Base-by-base conservation (phyloP, 768 basidiomycete genomes). In the Steccherinum ochraceum region DNA sequence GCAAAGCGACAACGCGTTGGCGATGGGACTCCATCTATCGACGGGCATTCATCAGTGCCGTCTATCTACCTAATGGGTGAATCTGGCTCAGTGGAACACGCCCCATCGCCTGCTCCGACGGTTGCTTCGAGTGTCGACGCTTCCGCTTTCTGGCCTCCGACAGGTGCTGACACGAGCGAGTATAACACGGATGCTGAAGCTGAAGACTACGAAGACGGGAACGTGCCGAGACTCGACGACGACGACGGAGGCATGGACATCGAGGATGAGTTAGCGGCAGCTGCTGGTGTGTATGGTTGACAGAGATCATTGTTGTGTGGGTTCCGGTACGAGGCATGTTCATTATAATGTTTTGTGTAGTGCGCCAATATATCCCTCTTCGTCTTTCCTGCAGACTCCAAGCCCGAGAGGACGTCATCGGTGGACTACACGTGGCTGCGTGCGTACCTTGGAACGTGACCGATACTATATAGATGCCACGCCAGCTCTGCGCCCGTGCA, bases 61-160 rank as follows among this genome's bases (percentile, higher is more conserved):
- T 16, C 40, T 13, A 12, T 40, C 45, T 12, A 44, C 26, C 12
- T 48, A 25, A n/a, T n/a, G n/a, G n/a, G n/a, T n/a, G 42, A 48
- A 47, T 20, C 42, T 51, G 5, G 21, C 51, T 13, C 45, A 47
- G 26, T 35, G 26, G 12, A 39, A 30, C 7, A 43, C 41, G 11
- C 35, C 35, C n/a, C 35, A 11, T 43, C 41, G 16, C 41, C 41
- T 23, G 41, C 30, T 24, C 77, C 74, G 18, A 80, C 79, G 3
- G 69, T 68, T 35, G 67, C 69, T 12, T 81, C 81, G 20, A 76
- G 72, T 51, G 69, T 70, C 12, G 80, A 81, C 50, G 58, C 67
- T 30, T 73, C 68, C 24, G 76, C 56, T 40, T 48, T 56, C 52
- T 25, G 56, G 56, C 11, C 47, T 45, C 41, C 53, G 43, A 24